Conservation (phyloP, 1,284 basidiomycete genomes). For the Stereum hirsutum region DNA sequence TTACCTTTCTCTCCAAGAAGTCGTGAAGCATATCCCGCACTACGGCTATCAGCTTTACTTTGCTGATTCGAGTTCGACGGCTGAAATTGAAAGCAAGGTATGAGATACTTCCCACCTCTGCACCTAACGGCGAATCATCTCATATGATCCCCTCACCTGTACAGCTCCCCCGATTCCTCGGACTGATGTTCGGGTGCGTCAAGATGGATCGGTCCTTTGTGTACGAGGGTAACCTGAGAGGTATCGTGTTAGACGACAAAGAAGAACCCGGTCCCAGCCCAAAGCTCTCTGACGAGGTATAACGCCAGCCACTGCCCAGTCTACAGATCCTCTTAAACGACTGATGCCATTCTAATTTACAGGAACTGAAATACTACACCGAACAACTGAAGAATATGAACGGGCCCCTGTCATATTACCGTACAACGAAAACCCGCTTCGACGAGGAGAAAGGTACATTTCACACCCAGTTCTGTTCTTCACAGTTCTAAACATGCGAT, state of each 20-base stretch:
- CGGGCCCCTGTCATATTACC: conserved; percentile 65
- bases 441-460: conserved; percentile 56
- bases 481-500: background rate
- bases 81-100: conserved; percentile 46
- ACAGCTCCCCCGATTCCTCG: conserved; percentile 10
- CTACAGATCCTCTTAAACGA: background rate
- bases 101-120: no score
- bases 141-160: no score
- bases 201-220: background rate
- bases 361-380: conserved; percentile 47
- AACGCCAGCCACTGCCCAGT: no score
- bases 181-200: conserved; percentile 7
- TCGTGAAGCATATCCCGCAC: conserved; percentile 41
- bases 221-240: conserved; percentile 4
- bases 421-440: conserved; percentile 43
- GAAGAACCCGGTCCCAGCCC: no score
- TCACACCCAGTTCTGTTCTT: background rate
- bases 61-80: conserved; percentile 34
- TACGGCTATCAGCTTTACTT: conserved; percentile 61
- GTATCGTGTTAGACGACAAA: background rate
- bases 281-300: no score
- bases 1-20: conserved; percentile 40
- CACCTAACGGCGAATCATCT: no score
- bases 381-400: conserved; percentile 42
- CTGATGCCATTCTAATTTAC: no score